Conservation (phyloP, 202 grass and related monocot species). For the Zizania palustris region DNA sequence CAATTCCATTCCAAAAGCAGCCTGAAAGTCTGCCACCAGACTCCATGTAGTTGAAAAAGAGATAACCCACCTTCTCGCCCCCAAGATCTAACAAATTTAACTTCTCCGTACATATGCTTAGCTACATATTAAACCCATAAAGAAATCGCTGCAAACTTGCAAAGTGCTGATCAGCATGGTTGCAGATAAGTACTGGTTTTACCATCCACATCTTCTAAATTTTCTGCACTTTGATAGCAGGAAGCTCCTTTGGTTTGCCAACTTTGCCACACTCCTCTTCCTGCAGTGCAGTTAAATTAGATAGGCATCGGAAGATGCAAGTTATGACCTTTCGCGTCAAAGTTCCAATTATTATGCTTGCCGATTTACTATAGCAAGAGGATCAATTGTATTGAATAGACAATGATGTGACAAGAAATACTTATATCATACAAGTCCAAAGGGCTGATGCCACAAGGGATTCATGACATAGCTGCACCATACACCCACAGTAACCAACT, state of each 20-base stretch:
- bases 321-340: background rate
- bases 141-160: conserved; percentile 37
- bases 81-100: conserved; percentile 27
- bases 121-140: conserved; percentile 20
- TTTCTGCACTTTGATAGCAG: conserved; percentile 52
- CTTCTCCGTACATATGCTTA: conserved; percentile 21
- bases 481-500: background rate
- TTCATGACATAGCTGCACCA: background rate
- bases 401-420: background rate
- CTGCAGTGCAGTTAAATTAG: conserved; percentile 26
- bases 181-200: background rate
- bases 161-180: background rate
- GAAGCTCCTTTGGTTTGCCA: conserved; percentile 50
- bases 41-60: conserved; percentile 16
- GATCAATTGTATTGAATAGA: background rate
- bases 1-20: background rate
- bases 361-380: background rate
- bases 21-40: background rate
- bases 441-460: background rate
- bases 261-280: conserved; percentile 53
- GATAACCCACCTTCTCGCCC: conserved; percentile 9
- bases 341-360: background rate
- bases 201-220: conserved; percentile 37
- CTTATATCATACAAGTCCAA: background rate
- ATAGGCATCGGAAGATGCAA: conserved; percentile 5